A percentile compares a stretch with the other conserved stretches of the same genome.
These are phyloP conservation scores for Russula sp. DNA, from an alignment of 768 basidiomycete genomes.

Conservation along the genomic window DNA sequence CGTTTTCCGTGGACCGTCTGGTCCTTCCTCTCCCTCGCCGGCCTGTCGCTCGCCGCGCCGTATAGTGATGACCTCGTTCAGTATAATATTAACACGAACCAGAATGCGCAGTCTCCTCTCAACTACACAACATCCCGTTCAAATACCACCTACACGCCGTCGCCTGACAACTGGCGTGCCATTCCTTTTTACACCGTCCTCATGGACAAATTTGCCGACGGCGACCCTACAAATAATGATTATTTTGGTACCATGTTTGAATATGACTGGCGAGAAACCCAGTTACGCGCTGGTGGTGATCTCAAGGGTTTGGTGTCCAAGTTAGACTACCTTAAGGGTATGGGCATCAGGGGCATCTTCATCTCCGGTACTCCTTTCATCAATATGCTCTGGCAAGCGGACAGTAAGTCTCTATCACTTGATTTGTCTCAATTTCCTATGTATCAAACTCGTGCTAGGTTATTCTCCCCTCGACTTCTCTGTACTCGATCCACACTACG, in stretches of 20 bases:
- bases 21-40: constrained; percentile 41
- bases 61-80: constrained; percentile 62
- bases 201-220: constrained; percentile 92
- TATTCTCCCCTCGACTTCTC: constrained; percentile 93
- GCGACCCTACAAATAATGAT: constrained; percentile 89
- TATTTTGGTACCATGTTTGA: constrained; percentile 79
- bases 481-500: constrained; percentile 91
- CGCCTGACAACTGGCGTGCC: constrained; percentile 82
- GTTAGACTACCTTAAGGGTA: constrained; percentile 86
- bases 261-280: constrained; percentile 83
- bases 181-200: constrained; percentile 79
- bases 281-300: constrained; percentile 87
- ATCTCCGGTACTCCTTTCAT: constrained; percentile 91
- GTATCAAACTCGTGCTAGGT: constrained; percentile 45
- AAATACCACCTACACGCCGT: constrained; percentile 68
- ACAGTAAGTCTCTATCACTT: constrained; percentile 58
- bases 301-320: constrained; percentile 69
- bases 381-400: constrained; percentile 97
- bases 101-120: constrained; percentile 61
- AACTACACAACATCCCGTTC: constrained; percentile 64
- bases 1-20: constrained; percentile 43
- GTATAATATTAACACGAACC: constrained; percentile 79
- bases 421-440: constrained; percentile 9
- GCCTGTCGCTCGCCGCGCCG: constrained; percentile 53
- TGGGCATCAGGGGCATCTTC: constrained; percentile 83